These are phyloP conservation scores for Fistulinella prunicolor DNA, from an alignment of 768 basidiomycete genomes.

Conservation along the genomic window DNA sequence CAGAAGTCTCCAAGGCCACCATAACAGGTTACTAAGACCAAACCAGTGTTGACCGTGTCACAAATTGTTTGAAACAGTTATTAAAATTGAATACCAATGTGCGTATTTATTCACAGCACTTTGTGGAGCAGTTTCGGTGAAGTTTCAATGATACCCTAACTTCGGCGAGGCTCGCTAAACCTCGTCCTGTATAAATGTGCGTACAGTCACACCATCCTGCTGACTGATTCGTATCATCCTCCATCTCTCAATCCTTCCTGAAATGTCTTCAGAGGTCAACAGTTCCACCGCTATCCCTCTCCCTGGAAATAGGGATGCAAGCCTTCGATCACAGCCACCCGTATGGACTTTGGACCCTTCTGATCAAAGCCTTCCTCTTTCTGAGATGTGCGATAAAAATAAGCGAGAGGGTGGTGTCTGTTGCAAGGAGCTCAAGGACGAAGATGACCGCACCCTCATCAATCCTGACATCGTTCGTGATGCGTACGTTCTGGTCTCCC, in stretches of 20 bases:
- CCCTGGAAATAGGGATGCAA: constrained; percentile 10
- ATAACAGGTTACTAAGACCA: too few species aligned
- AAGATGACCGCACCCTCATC: constrained; percentile 76
- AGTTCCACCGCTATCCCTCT: constrained; percentile 20
- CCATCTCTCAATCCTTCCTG: not conserved
- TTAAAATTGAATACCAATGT: too few species aligned
- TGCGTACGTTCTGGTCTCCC: constrained; percentile 51
- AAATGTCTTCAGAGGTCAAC: constrained; percentile 20
- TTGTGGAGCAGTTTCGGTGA: too few species aligned
- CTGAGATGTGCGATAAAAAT: constrained; percentile 56
- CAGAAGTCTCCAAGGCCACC: too few species aligned
- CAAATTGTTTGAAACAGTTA: too few species aligned
- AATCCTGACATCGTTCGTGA: constrained; percentile 90
- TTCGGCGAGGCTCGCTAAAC: too few species aligned
- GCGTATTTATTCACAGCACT: too few species aligned
- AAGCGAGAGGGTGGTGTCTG: constrained; percentile 64
- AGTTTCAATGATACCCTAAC: too few species aligned
- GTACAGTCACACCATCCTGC: too few species aligned
- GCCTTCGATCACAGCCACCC: constrained; percentile 39
- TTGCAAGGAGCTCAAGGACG: constrained; percentile 82
- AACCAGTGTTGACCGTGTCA: too few species aligned
- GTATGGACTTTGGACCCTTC: constrained; percentile 63
- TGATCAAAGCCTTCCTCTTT: constrained; percentile 42
- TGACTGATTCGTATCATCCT: not conserved
- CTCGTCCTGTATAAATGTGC: too few species aligned